Conservation (phyloP, 768 basidiomycete genomes). For the Lentinula boryana region DNA sequence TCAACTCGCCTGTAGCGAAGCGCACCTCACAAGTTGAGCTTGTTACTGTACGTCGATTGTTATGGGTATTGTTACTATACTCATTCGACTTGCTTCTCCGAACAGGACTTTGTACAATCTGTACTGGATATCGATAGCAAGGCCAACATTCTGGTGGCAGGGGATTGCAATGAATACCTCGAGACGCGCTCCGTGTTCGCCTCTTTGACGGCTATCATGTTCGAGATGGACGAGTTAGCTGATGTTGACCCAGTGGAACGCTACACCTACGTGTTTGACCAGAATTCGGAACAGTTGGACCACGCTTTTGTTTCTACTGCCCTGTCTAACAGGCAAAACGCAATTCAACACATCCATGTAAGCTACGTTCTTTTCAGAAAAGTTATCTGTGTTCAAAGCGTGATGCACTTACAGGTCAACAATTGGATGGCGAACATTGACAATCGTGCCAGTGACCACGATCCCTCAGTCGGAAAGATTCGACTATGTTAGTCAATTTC, state of each 20-base stretch:
- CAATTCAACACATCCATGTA: conserved; percentile 55
- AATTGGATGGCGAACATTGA: conserved; percentile 42
- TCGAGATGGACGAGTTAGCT: conserved; percentile 48
- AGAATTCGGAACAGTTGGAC: conserved; percentile 54
- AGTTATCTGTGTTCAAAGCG: not conserved
- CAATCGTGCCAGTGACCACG: conserved; percentile 50
- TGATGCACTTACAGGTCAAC: conserved; percentile 23
- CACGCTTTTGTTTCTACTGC: conserved; percentile 48
- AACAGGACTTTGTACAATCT: conserved; percentile 41
- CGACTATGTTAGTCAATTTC: conserved; percentile 33
- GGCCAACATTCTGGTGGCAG: conserved; percentile 48
- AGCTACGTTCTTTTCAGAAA: not conserved
- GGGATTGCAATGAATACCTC: conserved; percentile 59
- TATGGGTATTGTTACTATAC: not conserved
- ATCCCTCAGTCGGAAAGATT: conserved; percentile 50
- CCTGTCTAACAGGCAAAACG: conserved; percentile 31
- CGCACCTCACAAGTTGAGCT: conserved; percentile 45
- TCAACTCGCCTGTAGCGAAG: conserved; percentile 43
- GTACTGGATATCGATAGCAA: conserved; percentile 33
- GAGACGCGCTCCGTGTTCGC: conserved; percentile 47
- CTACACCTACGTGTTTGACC: conserved; percentile 59
- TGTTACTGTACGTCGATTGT: conserved; percentile 33
- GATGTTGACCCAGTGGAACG: conserved; percentile 41
- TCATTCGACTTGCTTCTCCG: conserved; percentile 1
- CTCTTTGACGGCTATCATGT: conserved; percentile 32